Conservation (phyloP, 805 yeast species). For the Candida boleticola region DNA sequence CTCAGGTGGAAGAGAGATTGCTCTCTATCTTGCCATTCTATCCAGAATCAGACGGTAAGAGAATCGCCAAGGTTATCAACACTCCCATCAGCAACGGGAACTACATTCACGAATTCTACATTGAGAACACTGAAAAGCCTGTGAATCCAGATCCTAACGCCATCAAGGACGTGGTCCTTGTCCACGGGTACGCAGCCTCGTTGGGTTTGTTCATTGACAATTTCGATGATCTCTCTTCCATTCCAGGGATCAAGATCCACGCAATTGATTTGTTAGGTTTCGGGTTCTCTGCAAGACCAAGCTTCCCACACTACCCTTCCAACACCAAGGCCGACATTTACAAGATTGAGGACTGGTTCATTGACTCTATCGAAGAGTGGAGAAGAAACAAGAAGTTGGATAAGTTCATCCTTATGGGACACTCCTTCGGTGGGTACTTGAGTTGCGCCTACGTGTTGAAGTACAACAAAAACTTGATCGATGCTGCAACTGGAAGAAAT, state of each 20-base stretch:
- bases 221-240: conserved; percentile 44
- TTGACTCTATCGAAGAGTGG: conserved; percentile 44
- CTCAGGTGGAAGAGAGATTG: conserved; percentile 37
- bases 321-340: conserved; percentile 33
- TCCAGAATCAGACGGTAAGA: conserved; percentile 49
- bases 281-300: conserved; percentile 65
- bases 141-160: conserved; percentile 5
- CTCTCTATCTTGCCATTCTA: conserved; percentile 58
- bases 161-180: conserved; percentile 58
- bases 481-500: conserved; percentile 15
- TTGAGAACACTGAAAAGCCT: conserved; percentile 49
- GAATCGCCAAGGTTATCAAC: conserved; percentile 47
- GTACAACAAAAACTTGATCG: conserved; percentile 26
- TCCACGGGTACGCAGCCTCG: conserved; percentile 95
- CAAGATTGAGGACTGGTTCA: conserved; percentile 42
- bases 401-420: conserved; percentile 39
- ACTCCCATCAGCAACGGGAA: conserved; percentile 55
- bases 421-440: conserved; percentile 46
- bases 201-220: conserved; percentile 78
- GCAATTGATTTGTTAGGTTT: conserved; percentile 72
- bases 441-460: conserved; percentile 42
- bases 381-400: conserved; percentile 33
- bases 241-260: conserved; percentile 59
- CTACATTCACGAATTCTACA: conserved; percentile 73
- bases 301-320: conserved; percentile 31